phyloP scores from a whole-genome alignment of 2,329 filamentous ascomycete species.

The Malbranchea cinnamomea region DNA sequence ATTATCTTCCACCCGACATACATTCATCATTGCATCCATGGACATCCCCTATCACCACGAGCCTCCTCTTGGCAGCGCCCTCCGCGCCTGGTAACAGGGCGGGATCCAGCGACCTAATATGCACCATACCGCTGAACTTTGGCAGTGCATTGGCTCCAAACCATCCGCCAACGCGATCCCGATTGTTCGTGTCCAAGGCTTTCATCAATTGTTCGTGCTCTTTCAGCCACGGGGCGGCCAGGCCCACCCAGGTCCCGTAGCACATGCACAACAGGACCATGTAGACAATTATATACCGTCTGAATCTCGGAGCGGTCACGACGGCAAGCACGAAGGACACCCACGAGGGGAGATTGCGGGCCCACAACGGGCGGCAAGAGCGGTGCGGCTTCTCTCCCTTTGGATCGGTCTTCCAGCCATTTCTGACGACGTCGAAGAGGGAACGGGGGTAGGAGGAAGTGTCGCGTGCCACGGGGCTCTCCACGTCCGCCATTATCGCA shows the following conservation, averaged over 20 bases:
- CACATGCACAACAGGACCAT: constrained; percentile 18
- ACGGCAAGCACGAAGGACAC: constrained; percentile 19
- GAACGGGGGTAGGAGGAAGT: constrained; percentile 14
- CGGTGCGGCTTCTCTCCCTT: no score
- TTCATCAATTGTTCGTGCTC: constrained; percentile 18
- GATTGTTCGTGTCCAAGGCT: constrained; percentile 18
- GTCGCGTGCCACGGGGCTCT: not conserved
- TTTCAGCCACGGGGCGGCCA: constrained; percentile 18
- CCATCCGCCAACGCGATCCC: constrained; percentile 18
- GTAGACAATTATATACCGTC: constrained; percentile 25
- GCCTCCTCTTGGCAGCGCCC: constrained; percentile 33
- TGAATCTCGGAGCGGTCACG: constrained; percentile 26
- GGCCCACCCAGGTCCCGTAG: constrained; percentile 20
- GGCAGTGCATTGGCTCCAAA: constrained; percentile 36
- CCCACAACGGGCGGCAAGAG: no score
- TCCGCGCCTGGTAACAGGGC: constrained; percentile 23
- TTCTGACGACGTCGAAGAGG: constrained; percentile 24
- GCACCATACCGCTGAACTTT: constrained; percentile 34
- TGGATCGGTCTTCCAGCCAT: constrained; percentile 21
- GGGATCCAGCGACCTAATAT: constrained; percentile 35
- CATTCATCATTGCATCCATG: constrained; percentile 69
- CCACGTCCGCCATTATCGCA: constrained; percentile 10
- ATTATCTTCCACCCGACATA: constrained; percentile 14
- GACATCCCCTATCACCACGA: constrained; percentile 81
- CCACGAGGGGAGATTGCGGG: no score